These are phyloP conservation scores for Globisporangium irregulare DNA, from an alignment of 352 stramenopile species.

Conservation along the genomic window DNA sequence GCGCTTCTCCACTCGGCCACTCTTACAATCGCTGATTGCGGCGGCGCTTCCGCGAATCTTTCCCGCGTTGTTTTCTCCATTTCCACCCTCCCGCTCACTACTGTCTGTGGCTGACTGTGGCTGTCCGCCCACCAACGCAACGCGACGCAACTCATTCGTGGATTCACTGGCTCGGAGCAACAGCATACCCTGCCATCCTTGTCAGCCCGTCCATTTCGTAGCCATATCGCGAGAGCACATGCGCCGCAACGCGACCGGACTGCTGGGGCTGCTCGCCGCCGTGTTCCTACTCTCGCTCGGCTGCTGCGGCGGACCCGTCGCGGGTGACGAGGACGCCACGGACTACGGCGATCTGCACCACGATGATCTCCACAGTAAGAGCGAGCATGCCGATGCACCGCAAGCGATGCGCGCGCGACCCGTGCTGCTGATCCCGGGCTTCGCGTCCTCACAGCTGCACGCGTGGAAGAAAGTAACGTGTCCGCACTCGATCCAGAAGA, in stretches of 20 bases:
- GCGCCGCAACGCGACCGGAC: conserved; percentile 12
- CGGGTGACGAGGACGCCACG: conserved; percentile 4
- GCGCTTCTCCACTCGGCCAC: neutral
- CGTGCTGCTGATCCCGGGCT: conserved; percentile 73
- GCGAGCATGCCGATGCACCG: neutral
- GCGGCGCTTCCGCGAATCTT: neutral
- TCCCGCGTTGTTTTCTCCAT: neutral
- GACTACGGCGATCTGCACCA: neutral
- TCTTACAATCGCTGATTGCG: neutral
- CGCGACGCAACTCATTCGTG: neutral
- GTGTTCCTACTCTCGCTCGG: conserved; percentile 22
- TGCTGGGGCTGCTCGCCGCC: conserved; percentile 17
- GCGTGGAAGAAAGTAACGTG: conserved; percentile 62
- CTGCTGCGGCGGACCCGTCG: conserved; percentile 12
- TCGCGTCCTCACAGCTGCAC: conserved; percentile 76
- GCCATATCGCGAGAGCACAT: neutral
- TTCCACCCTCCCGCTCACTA: neutral
- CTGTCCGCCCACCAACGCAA: neutral
- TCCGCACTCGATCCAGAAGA: conserved; percentile 63
- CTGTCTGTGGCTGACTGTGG: too few species aligned
- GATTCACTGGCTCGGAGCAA: conserved; percentile 5
- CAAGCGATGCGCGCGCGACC: conserved; percentile 33
- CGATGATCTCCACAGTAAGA: neutral
- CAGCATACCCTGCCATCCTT: neutral
- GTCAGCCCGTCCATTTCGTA: neutral